A percentile compares a stretch with the other conserved stretches of the same genome.
Conservation (phyloP, 495 filamentous ascomycete genomes). For the Aspergillus egyptiacus region DNA sequence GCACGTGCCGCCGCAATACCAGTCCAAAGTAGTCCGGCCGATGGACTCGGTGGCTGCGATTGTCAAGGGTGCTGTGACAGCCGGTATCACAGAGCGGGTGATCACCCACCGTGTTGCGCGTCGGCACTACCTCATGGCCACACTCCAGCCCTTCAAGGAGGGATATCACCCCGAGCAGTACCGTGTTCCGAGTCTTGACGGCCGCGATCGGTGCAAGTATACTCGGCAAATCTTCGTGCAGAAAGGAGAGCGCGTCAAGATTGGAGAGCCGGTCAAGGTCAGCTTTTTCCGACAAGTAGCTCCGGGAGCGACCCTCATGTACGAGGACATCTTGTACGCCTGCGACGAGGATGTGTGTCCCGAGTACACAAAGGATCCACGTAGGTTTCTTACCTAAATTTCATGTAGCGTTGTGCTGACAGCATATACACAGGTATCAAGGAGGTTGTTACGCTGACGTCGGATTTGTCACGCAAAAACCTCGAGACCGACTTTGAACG, state of each 20-base stretch:
- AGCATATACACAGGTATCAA: slow-evolving; percentile 70
- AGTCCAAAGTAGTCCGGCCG: slow-evolving; percentile 73
- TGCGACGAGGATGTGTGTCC: slow-evolving; percentile 98
- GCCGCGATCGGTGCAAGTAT: slow-evolving; percentile 98
- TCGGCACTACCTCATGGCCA: slow-evolving; percentile 98
- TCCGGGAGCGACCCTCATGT: slow-evolving; percentile 96
- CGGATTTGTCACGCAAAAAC: slow-evolving; percentile 94
- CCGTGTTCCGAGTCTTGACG: slow-evolving; percentile 91
- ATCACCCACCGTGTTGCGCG: slow-evolving; percentile 97
- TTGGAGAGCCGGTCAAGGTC: slow-evolving; percentile 97
- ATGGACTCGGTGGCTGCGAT: slow-evolving; percentile 81
- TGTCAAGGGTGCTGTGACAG: slow-evolving; percentile 75
- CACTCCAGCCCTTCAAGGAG: slow-evolving; percentile 96
- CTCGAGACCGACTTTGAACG: slow-evolving; percentile 98
- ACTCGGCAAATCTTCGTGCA: slow-evolving; percentile 98
- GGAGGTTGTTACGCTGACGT: slow-evolving; percentile 96
- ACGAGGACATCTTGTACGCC: slow-evolving; percentile 96
- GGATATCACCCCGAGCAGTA: slow-evolving; percentile 98
- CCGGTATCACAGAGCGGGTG: slow-evolving; percentile 94
- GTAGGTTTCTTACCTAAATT: slow-evolving; percentile 51
- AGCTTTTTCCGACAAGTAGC: slow-evolving; percentile 98
- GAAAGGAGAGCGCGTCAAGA: slow-evolving; percentile 98
- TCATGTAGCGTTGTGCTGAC: not conserved
- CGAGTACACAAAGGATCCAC: slow-evolving; percentile 97
- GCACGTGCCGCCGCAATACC: slow-evolving; percentile 72